phyloP scores from a whole-genome alignment of 2,329 filamentous ascomycete genomes.

The Ploettnerulaceae sp. region DNA sequence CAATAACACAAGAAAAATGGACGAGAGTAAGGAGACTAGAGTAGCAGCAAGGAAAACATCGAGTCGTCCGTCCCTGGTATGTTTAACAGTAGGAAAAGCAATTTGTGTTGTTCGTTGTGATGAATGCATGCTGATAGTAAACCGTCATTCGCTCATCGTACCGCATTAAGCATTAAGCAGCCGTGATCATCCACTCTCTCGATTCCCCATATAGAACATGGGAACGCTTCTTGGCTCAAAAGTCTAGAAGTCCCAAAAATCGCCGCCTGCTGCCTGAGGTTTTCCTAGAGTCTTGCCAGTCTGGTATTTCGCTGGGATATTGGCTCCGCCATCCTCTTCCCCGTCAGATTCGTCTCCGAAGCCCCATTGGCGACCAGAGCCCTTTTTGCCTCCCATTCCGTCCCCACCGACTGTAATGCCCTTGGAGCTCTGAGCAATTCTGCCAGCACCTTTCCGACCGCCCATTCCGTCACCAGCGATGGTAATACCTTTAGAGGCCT shows the following conservation, averaged over 20 bases:
- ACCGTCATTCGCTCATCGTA: slow-evolving; percentile 16
- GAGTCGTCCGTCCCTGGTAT: slow-evolving; percentile 3
- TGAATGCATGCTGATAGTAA: slow-evolving; percentile 20
- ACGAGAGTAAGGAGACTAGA: background rate
- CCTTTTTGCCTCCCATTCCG: slow-evolving; percentile 30
- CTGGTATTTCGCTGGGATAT: slow-evolving; percentile 26
- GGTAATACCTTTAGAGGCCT: slow-evolving; percentile 23
- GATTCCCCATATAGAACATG: background rate
- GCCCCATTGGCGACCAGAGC: slow-evolving; percentile 44
- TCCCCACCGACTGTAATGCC: slow-evolving; percentile 32
- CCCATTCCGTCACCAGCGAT: slow-evolving; percentile 47
- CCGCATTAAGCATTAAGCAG: slow-evolving; percentile 22
- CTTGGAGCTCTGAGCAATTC: slow-evolving; percentile 42
- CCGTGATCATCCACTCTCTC: slow-evolving; percentile 12
- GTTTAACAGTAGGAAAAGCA: slow-evolving; percentile 4
- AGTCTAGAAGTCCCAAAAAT: slow-evolving; percentile 37
- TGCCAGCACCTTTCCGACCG: slow-evolving; percentile 32
- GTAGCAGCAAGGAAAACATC: slow-evolving; percentile 1
- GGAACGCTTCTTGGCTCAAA: background rate
- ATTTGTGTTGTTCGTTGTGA: background rate
- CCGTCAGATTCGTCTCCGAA: slow-evolving; percentile 50
- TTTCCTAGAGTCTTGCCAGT: slow-evolving; percentile 28
- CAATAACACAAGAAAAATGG: background rate
- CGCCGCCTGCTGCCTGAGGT: slow-evolving; percentile 30
- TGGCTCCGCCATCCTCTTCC: slow-evolving; percentile 30